Percentiles rank a stretch among this genome's conserved stretches.
Evolutionary conservation across 2,329 filamentous ascomycete species (phyloP).

Genomic region (Botrytis paeoniae): DNA sequence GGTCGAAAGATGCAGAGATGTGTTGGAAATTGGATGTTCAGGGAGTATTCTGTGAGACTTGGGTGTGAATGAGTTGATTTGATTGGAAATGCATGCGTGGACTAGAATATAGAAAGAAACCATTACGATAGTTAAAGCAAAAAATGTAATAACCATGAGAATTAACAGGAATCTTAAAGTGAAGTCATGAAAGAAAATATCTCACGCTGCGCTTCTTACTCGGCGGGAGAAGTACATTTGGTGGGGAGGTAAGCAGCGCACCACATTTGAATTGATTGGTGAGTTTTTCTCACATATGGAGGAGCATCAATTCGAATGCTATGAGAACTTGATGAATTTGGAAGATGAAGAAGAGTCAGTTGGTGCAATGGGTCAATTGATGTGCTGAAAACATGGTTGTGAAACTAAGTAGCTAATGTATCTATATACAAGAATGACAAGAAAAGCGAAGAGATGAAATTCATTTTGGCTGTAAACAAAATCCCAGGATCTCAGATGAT

Average conservation of each 20-base stretch:
- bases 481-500: not conserved
- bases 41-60: no score
- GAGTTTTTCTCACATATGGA: not conserved
- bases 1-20: rapidly evolving
- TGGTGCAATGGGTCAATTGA: not conserved
- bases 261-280: not conserved
- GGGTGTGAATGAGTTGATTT: no score
- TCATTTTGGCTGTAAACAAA: not conserved
- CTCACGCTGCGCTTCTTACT: not conserved
- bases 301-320: not conserved
- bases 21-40: no score
- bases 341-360: not conserved
- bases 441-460: not conserved
- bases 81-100: no score
- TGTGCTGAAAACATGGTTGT: not conserved
- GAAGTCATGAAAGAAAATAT: no score
- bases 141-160: no score
- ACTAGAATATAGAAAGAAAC: no score
- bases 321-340: rapidly evolving
- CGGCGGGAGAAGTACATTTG: not conserved
- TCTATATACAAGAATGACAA: not conserved
- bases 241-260: not conserved
- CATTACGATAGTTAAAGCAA: no score
- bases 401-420: not conserved
- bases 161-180: no score